Evolutionary conservation across 1,284 basidiomycete genomes (phyloP).

Genomic region (Malassezia furfur): DNA sequence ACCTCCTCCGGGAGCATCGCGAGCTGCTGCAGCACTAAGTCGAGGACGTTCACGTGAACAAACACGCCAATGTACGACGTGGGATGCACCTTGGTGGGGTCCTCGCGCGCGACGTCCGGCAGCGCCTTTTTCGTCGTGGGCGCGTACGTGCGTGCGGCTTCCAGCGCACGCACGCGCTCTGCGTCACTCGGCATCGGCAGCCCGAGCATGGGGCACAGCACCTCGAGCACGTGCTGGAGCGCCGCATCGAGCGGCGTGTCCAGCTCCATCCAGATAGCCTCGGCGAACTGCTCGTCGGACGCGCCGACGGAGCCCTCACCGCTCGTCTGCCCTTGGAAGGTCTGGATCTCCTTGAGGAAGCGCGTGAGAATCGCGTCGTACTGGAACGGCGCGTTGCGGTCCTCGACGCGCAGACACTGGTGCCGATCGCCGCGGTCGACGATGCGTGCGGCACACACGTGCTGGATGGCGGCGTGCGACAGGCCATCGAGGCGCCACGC

Average conservation of each 20-base stretch:
- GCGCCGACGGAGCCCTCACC: conserved; percentile 43
- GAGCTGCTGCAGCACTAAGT: conserved; percentile 9
- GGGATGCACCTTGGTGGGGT: conserved; percentile 1
- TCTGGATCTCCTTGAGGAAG: conserved; percentile 59
- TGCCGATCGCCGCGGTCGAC: conserved; percentile 36
- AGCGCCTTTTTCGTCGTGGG: conserved; percentile 9
- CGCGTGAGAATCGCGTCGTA: conserved; percentile 71
- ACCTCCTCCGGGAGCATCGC: not conserved
- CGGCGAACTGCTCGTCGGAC: conserved; percentile 56
- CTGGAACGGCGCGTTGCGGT: not conserved
- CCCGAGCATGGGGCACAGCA: conserved; percentile 15
- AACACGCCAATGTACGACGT: conserved; percentile 33
- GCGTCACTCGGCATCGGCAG: conserved; percentile 16
- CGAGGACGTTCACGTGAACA: conserved; percentile 22
- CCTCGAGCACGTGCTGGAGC: conserved; percentile 12
- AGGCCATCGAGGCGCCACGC: conserved; percentile 28
- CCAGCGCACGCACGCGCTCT: conserved; percentile 17
- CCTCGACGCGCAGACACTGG: conserved; percentile 32
- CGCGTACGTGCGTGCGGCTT: not conserved
- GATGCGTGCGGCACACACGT: conserved; percentile 29
- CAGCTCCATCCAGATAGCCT: conserved; percentile 60
- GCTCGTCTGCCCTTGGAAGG: conserved; percentile 52
- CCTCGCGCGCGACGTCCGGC: conserved; percentile 14
- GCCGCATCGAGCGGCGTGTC: conserved; percentile 48
- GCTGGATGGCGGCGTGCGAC: conserved; percentile 29